These are phyloP conservation scores for Cokeromyces recurvatus DNA, from an alignment of 371 early-diverging fungal genomes.

Conservation along the genomic window DNA sequence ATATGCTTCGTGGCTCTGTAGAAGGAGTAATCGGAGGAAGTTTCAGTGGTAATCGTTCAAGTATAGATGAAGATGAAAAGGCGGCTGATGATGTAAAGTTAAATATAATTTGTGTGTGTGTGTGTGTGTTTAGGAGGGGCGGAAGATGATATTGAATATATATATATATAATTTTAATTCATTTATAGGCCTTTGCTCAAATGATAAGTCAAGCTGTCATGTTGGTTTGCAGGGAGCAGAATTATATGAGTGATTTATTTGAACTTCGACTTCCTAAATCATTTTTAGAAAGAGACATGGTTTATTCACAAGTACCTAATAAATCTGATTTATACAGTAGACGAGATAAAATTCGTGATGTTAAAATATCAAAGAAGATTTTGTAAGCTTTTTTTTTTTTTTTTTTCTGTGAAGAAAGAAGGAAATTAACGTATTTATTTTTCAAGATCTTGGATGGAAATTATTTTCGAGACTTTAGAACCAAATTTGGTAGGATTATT, in stretches of 20 bases:
- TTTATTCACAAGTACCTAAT: slow-evolving; percentile 39
- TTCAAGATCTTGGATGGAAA: slow-evolving; percentile 67
- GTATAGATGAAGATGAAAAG: slow-evolving; percentile 45
- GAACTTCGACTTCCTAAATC: slow-evolving; percentile 44
- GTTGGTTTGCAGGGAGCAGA: slow-evolving; percentile 67
- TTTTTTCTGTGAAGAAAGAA: not conserved
- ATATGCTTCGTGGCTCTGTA: slow-evolving; percentile 44
- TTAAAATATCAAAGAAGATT: slow-evolving; percentile 58
- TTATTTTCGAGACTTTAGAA: slow-evolving; percentile 73
- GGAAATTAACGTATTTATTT: not conserved
- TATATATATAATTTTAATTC: not conserved
- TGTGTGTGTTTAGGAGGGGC: too few relatives aligned
- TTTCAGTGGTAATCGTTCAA: slow-evolving; percentile 15
- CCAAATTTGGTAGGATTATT: slow-evolving; percentile 68
- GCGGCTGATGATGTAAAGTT: slow-evolving; percentile 35
- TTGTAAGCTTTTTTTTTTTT: slow-evolving; percentile 40
- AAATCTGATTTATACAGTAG: slow-evolving; percentile 36
- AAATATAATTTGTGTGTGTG: not conserved
- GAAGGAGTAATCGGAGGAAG: slow-evolving; percentile 31
- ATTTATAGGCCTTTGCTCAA: slow-evolving; percentile 46
- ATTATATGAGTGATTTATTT: slow-evolving; percentile 80
- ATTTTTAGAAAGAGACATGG: slow-evolving; percentile 40
- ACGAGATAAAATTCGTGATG: slow-evolving; percentile 60
- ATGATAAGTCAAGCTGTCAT: slow-evolving; percentile 43
- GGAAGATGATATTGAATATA: not conserved